Evolutionary conservation across 768 basidiomycete species (phyloP), one percentile per base, ranked within the genome.

Genomic region (Chlorophyllum brunneum): DNA sequence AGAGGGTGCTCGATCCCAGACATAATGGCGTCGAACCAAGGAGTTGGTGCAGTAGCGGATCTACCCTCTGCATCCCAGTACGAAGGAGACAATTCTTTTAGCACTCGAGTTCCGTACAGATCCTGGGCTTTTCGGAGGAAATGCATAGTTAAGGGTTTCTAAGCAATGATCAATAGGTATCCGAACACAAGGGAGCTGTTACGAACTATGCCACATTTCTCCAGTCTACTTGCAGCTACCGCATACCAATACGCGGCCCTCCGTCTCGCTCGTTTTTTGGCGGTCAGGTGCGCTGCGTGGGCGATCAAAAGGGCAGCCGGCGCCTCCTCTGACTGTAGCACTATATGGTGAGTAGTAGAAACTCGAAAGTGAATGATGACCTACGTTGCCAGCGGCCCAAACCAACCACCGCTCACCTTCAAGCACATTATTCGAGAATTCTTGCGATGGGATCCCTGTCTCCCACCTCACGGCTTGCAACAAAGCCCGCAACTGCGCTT

Each of bases 121-220:
- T 78, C 79, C 54, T 82, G 84, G 11, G 91, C 85, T 63, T 76
- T 80, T 7, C 82, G 81, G 26, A 93, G 73, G 60, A 92, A 87
- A 63, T 88, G 82, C 77, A 89, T 85, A 2, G 91, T 92, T 49
- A 93, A 63, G 0, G 88, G 83, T 87, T 90, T 93, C 90, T 93
- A 57, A 37, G 52, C 22, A 42, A 10, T 26, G 58, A 39, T 29
- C 44, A 33, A 30, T 26, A 54, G 41, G 52, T 29, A 23, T 20
- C 15, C 30, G 13, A 27, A 5, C 29, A 26, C 16, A 41, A 30
- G 41, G 29, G 1, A 26, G 54, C 42, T 29, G 45, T 42, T 23
- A 75, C 89, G 58, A 56, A 93, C 90, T 58, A 91, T 84, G 18
- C 91, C 91, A 58, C 84, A 86, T 68, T 88, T 92, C 64, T 93